These are phyloP conservation scores for Stellera chamaejasme DNA, from an alignment of 345 rosid species.

Conservation along the genomic window DNA sequence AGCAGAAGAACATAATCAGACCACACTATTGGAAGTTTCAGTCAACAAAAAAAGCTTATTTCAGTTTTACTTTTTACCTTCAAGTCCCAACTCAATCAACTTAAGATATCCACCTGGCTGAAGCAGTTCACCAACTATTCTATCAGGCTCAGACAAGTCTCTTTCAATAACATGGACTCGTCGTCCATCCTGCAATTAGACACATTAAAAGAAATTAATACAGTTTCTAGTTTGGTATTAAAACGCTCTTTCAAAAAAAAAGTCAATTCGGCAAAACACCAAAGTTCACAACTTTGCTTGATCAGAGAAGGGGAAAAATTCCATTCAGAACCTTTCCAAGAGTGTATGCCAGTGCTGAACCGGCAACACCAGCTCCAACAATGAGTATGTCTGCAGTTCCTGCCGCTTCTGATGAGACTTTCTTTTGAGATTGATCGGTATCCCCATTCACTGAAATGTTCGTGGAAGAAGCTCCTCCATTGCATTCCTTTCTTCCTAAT, in stretches of 20 bases:
- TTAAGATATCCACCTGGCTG: conserved; percentile 64
- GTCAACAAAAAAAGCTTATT: background rate
- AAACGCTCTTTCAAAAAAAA: background rate
- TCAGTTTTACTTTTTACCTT: conserved; percentile 23
- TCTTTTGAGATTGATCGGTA: background rate
- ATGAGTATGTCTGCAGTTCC: conserved; percentile 23
- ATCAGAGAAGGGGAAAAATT: background rate
- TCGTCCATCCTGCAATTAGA: conserved; percentile 39
- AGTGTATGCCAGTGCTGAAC: conserved; percentile 52
- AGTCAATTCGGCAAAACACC: background rate
- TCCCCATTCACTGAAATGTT: background rate
- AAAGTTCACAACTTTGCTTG: background rate
- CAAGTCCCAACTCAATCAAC: conserved; percentile 42
- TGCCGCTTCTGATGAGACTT: background rate
- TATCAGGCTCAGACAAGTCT: conserved; percentile 42
- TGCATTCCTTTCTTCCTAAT: background rate
- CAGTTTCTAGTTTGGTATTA: background rate
- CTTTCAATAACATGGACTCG: conserved; percentile 51
- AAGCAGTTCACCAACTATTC: conserved; percentile 55
- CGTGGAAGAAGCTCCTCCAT: background rate
- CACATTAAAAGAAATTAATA: background rate
- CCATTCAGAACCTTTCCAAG: conserved; percentile 31
- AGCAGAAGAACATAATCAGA: background rate
- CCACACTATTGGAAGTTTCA: background rate
- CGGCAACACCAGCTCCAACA: conserved; percentile 45